These are phyloP conservation scores for Saccharomyces pastorianus DNA, from an alignment of 1,139 yeast genomes.

Conservation along the genomic window DNA sequence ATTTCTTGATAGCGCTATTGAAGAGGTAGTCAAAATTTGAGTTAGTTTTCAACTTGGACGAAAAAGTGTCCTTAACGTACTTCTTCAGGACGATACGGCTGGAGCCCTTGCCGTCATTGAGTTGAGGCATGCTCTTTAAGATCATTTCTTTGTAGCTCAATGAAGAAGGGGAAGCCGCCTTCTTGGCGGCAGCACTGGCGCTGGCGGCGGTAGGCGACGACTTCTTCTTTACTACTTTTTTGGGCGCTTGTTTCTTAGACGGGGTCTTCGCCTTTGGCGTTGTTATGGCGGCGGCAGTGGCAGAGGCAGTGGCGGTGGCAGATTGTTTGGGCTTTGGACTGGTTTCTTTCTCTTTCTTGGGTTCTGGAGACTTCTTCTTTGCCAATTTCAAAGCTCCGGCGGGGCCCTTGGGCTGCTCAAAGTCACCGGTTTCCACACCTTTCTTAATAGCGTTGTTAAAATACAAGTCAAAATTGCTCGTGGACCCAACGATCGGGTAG, in stretches of 20 bases:
- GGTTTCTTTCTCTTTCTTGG: slow-evolving; percentile 21
- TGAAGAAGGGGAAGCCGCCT: slow-evolving; percentile 8
- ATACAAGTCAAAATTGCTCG: slow-evolving; percentile 61
- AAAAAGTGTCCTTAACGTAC: slow-evolving; percentile 39
- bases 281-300: slow-evolving; percentile 1
- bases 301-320: not conserved
- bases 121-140: slow-evolving; percentile 15
- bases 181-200: slow-evolving; percentile 4
- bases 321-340: slow-evolving; percentile 4
- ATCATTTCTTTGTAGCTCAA: slow-evolving; percentile 26
- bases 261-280: slow-evolving; percentile 3
- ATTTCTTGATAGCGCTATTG: slow-evolving; percentile 73
- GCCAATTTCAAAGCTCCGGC: slow-evolving; percentile 36
- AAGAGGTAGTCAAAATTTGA: slow-evolving; percentile 66
- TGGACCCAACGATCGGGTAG: slow-evolving; percentile 43
- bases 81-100: slow-evolving; percentile 61
- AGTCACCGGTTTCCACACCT: slow-evolving; percentile 71
- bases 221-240: slow-evolving; percentile 1
- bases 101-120: slow-evolving; percentile 25
- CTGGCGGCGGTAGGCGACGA: not conserved
- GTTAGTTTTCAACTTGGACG: slow-evolving; percentile 48
- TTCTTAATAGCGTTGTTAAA: slow-evolving; percentile 76
- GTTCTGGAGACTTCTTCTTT: slow-evolving; percentile 29
- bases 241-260: slow-evolving; percentile 1
- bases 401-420: slow-evolving; percentile 77